Conservation (phyloP, 1,139 yeast species). For the Eremothecium sinecaudum region DNA sequence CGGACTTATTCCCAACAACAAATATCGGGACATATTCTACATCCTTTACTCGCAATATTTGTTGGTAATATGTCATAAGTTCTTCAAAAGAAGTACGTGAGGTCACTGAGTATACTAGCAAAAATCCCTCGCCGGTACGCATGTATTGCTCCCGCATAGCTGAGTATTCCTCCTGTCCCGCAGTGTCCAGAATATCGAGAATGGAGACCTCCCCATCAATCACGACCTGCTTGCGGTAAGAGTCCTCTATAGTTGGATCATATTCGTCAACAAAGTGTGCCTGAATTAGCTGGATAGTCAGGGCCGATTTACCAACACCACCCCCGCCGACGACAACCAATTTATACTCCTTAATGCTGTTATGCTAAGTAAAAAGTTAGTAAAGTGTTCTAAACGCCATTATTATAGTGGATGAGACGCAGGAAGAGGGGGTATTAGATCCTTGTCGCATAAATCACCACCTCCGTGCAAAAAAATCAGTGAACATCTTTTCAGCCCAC, state of each 20-base stretch:
- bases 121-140: conserved; percentile 87
- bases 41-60: conserved; percentile 79
- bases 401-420: background rate
- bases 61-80: conserved; percentile 68
- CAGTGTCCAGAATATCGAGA: conserved; percentile 86
- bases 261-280: conserved; percentile 91
- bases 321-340: conserved; percentile 97
- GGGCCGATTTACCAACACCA: conserved; percentile 95
- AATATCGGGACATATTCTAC: conserved; percentile 61
- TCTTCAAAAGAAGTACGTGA: conserved; percentile 75
- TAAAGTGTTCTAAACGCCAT: no score
- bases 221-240: conserved; percentile 71
- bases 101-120: conserved; percentile 76
- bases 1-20: conserved; percentile 74
- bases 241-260: conserved; percentile 95
- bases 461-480: no score
- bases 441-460: no score
- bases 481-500: no score
- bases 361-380: no score
- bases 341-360: conserved; percentile 53
- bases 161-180: conserved; percentile 96
- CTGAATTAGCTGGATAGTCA: conserved; percentile 83
- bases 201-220: conserved; percentile 72
- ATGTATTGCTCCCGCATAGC: conserved; percentile 94
- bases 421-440: background rate